Evolutionary conservation across 148 eudicot genomes (phyloP), one percentile per base, ranked within the genome.

Genomic region (Cornus kousa): DNA sequence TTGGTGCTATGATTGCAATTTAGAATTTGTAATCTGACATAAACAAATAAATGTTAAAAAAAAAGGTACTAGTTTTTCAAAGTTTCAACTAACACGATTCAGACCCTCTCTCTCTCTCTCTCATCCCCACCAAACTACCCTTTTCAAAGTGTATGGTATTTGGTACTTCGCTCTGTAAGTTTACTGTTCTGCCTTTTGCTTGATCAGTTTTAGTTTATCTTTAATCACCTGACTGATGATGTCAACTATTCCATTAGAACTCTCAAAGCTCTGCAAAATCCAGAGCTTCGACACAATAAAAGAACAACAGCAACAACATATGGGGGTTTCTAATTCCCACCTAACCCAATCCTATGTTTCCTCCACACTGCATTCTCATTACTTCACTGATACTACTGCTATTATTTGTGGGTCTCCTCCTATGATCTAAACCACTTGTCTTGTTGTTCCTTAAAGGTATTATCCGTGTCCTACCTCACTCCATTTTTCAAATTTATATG

Each of bases 301-400:
- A 76, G 79, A 66, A 83, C 85, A 71, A 71, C 72, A 31, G 72
- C 77, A 66, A 83, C 85, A 71, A 71, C 72, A 31, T 64, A 57
- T 74, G 48, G 39, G 70, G 28, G 28, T 28, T 53, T 46, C 43
- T 68, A 28, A 28, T 28, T 68, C 55, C 28, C 68, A 82, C 70
- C 72, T 64, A 73, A 80, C 66, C 69, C n/a, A 59, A 71, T 66
- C 43, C 57, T 62, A 67, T 77, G 66, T 20, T 78, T 71, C 65
- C 57, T 40, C 32, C 60, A 31, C 77, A 66, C 72, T 82, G 33
- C 73, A 46, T 77, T 68, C 74, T 65, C 64, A 40, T 74, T 65
- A 57, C 83, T 80, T 82, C 81, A 65, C 32, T 59, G 60, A 48
- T 77, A 82, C 85, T 66, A 72, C 85, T 67, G 69, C 83, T 28